Base-by-base conservation (phyloP, 1,284 basidiomycete genomes). In the Violaceomyces palustris region DNA sequence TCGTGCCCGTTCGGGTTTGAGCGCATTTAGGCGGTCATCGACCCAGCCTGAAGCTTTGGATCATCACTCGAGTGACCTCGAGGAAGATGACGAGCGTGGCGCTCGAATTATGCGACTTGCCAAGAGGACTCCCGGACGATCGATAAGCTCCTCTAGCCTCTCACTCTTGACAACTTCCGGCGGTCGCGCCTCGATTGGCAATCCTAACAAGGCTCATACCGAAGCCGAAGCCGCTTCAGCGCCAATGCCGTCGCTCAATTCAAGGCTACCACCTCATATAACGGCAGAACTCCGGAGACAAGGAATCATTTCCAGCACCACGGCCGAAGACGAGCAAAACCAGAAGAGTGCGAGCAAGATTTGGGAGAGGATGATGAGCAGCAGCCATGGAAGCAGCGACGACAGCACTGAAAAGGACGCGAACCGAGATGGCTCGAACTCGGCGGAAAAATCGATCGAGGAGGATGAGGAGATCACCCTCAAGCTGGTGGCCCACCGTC, bases 381-480 rank as follows among this genome's bases (percentile, higher is more conserved):
- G 61, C 42, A 65, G 61, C 35, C 56, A 43, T 1, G 50, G 53
- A 10, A 64, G 60, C 41, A 64, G 49, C 36, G 55, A 56, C 14
- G 56, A 46, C 5, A 17, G 24, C 27, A 41, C 49, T 12, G 26
- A 29, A 8, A 37, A 37, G 9, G 42, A 37, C n/a, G 22, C 23
- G 26, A 9, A 22, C 10, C 24, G n/a, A n/a, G n/a, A n/a, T n/a
- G n/a, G n/a, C n/a, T n/a, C n/a, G n/a, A n/a, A n/a, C n/a, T n/a
- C n/a, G n/a, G n/a, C n/a, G n/a, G n/a, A n/a, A n/a, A n/a, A 31
- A 19, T 8, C 33, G 15, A 31, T 42, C 23, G 64, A 66, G 30
- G 67, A 71, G 39, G 68, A 71, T 37, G 68, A 71, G 36, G 68
- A 71, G 46, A 51, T 47, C 17, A 71, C 68, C 31, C 51, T 71